Evolutionary conservation across 2,329 filamentous ascomycete species (phyloP).

Genomic region (Coniochaeta pulveracea): DNA sequence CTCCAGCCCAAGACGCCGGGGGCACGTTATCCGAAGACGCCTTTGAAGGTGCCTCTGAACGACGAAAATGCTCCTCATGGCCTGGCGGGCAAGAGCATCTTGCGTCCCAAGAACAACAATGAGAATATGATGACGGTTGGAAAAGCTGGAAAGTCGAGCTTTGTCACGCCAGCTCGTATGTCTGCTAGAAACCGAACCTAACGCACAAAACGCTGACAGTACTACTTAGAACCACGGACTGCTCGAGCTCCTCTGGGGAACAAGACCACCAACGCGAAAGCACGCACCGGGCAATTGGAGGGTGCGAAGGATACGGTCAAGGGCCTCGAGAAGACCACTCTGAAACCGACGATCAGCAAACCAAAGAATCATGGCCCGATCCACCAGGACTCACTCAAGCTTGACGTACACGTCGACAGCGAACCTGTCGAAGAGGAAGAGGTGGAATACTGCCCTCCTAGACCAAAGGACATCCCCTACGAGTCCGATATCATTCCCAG

Average conservation of each 20-base stretch:
- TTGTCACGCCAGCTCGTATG: conserved; percentile 74
- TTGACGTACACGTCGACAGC: conserved; percentile 49
- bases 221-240: conserved; percentile 43
- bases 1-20: conserved; percentile 69
- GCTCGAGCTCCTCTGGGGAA: conserved; percentile 70
- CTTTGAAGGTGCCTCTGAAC: conserved; percentile 64
- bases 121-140: conserved; percentile 41
- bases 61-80: conserved; percentile 67
- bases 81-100: conserved; percentile 43
- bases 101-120: conserved; percentile 42
- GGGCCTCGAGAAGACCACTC: conserved; percentile 51
- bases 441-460: conserved; percentile 82
- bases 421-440: conserved; percentile 54
- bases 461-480: conserved; percentile 52
- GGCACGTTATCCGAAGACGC: conserved; percentile 68
- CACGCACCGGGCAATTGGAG: conserved; percentile 46
- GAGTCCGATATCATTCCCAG: conserved; percentile 58
- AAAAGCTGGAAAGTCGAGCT: conserved; percentile 49
- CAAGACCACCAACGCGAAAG: conserved; percentile 93
- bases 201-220: conserved; percentile 1
- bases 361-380: conserved; percentile 45
- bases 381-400: conserved; percentile 42
- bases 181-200: not conserved
- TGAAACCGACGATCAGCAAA: conserved; percentile 46
- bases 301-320: conserved; percentile 48